A percentile compares a stretch with the other conserved stretches of the same genome.
phyloP scores from a whole-genome alignment of 1,139 yeast genomes.

The Debaryomyces fabryi region DNA sequence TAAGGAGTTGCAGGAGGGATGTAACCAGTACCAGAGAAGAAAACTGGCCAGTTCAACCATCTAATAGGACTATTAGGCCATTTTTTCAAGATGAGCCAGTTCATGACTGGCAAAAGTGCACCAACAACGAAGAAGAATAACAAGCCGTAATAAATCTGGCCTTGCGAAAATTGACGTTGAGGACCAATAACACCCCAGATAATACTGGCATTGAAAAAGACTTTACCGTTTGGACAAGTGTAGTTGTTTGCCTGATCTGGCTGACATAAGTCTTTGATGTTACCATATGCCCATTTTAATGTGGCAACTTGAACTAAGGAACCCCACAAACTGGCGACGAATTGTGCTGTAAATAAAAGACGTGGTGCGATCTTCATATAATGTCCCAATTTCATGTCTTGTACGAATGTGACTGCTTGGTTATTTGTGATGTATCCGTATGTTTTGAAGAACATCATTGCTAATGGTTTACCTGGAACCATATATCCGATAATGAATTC shows the following conservation, averaged over 20 bases:
- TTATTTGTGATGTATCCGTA: conserved; percentile 65
- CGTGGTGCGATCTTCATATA: conserved; percentile 61
- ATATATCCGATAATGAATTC: conserved; percentile 66
- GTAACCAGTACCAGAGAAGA: conserved; percentile 5
- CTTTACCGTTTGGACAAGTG: conserved; percentile 50
- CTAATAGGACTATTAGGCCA: conserved; percentile 42
- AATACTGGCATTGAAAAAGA: conserved; percentile 57
- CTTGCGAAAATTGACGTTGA: conserved; percentile 39
- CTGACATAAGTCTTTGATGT: conserved; percentile 40
- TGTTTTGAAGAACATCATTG: conserved; percentile 60
- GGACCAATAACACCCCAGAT: conserved; percentile 72
- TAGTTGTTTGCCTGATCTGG: conserved; percentile 38
- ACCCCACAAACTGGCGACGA: conserved; percentile 39
- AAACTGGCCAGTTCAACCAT: conserved; percentile 26
- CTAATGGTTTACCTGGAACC: conserved; percentile 63
- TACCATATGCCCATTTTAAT: conserved; percentile 3
- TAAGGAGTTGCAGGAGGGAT: conserved; percentile 38
- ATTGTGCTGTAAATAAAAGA: conserved; percentile 59
- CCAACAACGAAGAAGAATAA: conserved; percentile 60
- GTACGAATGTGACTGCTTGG: conserved; percentile 42
- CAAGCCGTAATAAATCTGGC: conserved; percentile 50
- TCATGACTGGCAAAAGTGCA: conserved; percentile 46
- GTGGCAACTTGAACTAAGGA: conserved; percentile 4
- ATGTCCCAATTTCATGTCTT: conserved; percentile 52
- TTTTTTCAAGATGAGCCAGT: conserved; percentile 35